Evolutionary conservation across 441 rosid species (phyloP), one percentile per base, ranked within the genome.

Genomic region (Hypseocharis bilobata): DNA sequence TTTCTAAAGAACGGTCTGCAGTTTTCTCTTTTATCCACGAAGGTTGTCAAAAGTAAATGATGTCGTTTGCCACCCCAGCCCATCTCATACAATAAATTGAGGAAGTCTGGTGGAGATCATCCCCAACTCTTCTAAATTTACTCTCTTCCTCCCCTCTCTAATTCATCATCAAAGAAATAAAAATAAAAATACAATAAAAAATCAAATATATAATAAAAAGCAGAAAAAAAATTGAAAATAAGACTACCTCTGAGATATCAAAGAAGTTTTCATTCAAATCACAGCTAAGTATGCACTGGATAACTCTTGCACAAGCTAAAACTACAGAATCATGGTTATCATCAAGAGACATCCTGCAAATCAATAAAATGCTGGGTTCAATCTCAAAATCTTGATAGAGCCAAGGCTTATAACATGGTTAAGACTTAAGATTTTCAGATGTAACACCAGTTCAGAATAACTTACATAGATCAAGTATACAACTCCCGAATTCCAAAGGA

Each of bases 291-390:
- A 80, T 55, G 66, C 84, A 78, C 44, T 83, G 88, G 69, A 92
- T 80, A 72, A 82, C 89, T 80, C 76, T 84, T 60, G 83, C 82
- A 73, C 94, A 83, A 23, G 94, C 89, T 73, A 86, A 72, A 73
- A 92, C 85, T 56, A 88, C 98, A 65, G 85, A 80, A 78, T 76
- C 60, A 75, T 89, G 96, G 82, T 89, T 85, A 79, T 89, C 96
- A 75, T 92, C 98, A 73, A 92, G 85, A 30, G 86, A 85, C 74
- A 89, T 83, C 93, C 96, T 92, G 71, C 73, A 77, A 60, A 61
- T 45, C 54, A 70, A 54, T 36, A 69, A 54, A 44, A 30, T 26
- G 49, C 62, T 17, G 47, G 55, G 28, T 73, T 27, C 68, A 65
- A 62, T 22, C 59, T 58, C 5, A 59, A 22, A 63, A 40, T n/a